phyloP scores from a whole-genome alignment of 768 basidiomycete genomes.

The Russula sp. region DNA sequence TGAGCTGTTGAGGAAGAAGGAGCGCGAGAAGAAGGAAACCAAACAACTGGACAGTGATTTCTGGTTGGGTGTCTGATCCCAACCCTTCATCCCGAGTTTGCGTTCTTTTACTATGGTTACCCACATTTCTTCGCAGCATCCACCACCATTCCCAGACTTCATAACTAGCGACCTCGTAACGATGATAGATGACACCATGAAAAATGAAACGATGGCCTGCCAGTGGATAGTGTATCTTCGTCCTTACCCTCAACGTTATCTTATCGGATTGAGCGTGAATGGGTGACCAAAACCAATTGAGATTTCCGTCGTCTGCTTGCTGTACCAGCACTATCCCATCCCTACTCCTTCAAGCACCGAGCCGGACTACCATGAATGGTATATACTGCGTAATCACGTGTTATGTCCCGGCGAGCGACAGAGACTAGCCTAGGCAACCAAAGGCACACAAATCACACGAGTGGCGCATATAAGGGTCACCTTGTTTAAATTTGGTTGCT shows the following conservation, averaged over 20 bases:
- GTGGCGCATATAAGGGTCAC: constrained; percentile 14
- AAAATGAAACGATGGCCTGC: background rate
- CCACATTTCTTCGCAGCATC: background rate
- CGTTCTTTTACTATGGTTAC: background rate
- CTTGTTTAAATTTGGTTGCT: background rate
- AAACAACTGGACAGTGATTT: constrained; percentile 16
- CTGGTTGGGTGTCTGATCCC: constrained; percentile 7
- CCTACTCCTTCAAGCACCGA: too few species aligned
- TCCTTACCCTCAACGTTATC: background rate
- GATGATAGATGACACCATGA: background rate
- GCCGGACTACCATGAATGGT: too few species aligned
- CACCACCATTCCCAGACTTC: background rate
- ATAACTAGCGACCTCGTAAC: background rate
- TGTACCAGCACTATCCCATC: too few species aligned
- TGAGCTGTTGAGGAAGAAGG: constrained; percentile 10
- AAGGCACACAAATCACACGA: too few species aligned
- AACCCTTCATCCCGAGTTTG: background rate
- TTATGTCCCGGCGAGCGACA: too few species aligned
- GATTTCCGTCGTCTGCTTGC: too few species aligned
- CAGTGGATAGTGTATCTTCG: background rate
- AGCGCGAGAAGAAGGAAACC: constrained; percentile 13
- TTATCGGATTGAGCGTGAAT: background rate
- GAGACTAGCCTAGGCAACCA: too few species aligned
- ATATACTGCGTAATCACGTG: too few species aligned
- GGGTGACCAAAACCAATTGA: too few species aligned